Evolutionary conservation across 2,329 filamentous ascomycete species (phyloP), one percentile per base, ranked within the genome.

Genomic region (Verticillium albo-atrum): DNA sequence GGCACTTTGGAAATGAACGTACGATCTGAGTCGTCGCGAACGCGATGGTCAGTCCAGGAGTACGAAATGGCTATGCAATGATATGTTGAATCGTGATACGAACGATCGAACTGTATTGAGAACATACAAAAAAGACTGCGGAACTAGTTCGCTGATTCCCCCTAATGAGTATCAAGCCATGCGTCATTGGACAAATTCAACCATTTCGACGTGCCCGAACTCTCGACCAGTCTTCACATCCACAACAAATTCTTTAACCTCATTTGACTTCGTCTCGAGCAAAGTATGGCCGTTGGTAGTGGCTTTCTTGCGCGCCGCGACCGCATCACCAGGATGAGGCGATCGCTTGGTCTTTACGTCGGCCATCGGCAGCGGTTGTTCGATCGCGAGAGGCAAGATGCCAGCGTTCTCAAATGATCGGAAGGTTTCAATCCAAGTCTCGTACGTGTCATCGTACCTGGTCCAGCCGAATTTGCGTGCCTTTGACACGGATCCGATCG

Each of bases 401-500:
- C 62, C 60, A 17, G 62, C 60, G 37, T 63, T 63, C 51, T 59
- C 60, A 32, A 62, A 63, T 4, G 62, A 42, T 25, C 58, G 58
- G 34, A 62, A 63, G 4, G 62, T 63, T 27, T 62, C 34, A 32
- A 59, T 58, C 47, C 47, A 63, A 10, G 56, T 47, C 14, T 63
- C 62, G 25, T 58, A 60, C 0, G 60, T 60, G 54, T 63, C 58
- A 37, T 63, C 62, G 20, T 58, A 60, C 14, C 60, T 52, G 20
- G 5, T 58, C 60, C 60, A 63, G 14, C 62, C 62, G 26, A 60
- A 63, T 42, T 63, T 62, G 15, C 62, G 60, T 17, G 62, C 62
- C 54, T 62, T 62, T 28, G 53, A 26, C 3, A 63, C 58, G 1
- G 60, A 60, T 15, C 51, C 27, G 15, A 62, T 59, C 6, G 62